These are phyloP conservation scores for Pseudogymnoascus sp. DNA, from an alignment of 2,329 filamentous ascomycete species.

Conservation along the genomic window DNA sequence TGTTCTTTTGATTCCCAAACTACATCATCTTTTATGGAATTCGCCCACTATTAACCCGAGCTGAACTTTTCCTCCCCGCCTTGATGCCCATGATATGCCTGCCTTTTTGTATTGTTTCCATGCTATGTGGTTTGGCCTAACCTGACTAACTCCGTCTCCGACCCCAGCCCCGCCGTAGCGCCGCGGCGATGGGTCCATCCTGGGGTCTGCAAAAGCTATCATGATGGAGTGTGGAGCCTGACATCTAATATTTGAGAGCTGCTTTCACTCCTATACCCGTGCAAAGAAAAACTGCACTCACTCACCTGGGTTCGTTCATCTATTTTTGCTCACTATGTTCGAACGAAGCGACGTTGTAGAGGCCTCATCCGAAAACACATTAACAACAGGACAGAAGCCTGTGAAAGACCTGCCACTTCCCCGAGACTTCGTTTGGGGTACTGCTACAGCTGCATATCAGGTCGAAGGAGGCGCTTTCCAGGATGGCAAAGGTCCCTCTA, in stretches of 20 bases:
- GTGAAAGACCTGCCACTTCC: conserved; percentile 20
- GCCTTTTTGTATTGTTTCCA: not conserved
- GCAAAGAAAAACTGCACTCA: not conserved
- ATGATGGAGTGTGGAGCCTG: not conserved
- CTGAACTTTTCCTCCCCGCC: not conserved
- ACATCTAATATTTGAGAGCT: not conserved
- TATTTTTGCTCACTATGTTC: not conserved
- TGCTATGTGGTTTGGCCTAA: not conserved
- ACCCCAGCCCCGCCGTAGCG: not conserved
- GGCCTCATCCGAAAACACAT: not conserved
- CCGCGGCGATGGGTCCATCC: not conserved
- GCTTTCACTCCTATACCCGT: not conserved
- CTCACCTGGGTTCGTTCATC: not conserved
- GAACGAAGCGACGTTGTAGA: not conserved
- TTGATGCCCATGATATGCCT: not conserved
- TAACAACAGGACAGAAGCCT: not conserved
- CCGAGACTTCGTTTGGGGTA: conserved; percentile 33
- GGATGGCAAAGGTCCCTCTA: conserved; percentile 32
- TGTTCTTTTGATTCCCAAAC: not conserved
- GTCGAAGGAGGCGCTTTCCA: conserved; percentile 36
- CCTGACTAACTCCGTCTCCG: not conserved
- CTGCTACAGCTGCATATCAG: conserved; percentile 35
- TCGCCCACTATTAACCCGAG: not conserved
- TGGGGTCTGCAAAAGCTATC: not conserved
- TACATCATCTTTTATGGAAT: not conserved